Percentiles rank a stretch among this genome's conserved stretches.
phyloP scores from a whole-genome alignment of 1,284 basidiomycete genomes.

The Cryptococcus sp. region DNA sequence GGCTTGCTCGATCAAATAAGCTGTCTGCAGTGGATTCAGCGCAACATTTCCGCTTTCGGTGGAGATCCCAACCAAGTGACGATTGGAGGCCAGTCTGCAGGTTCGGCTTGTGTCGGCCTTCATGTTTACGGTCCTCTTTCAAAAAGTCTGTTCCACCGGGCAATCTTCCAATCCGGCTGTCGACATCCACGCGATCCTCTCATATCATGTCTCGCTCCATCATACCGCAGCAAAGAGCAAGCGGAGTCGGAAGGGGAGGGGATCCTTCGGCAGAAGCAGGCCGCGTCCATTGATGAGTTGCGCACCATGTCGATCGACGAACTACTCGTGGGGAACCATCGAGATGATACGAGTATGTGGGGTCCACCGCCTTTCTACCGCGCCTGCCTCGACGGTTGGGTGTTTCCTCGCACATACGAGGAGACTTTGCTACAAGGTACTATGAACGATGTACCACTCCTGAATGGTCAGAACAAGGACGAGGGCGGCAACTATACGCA shows the following conservation, averaged over 20 bases:
- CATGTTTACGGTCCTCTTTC: background rate
- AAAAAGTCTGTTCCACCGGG: background rate
- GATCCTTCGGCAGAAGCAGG: too few species aligned
- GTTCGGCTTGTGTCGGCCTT: constrained; percentile 50
- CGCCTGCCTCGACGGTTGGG: constrained; percentile 4
- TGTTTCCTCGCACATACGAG: constrained; percentile 3
- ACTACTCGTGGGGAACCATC: constrained; percentile 1
- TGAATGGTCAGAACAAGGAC: constrained; percentile 7
- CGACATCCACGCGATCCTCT: background rate
- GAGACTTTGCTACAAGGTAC: background rate
- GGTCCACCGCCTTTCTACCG: constrained; percentile 5
- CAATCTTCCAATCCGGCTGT: constrained; percentile 1
- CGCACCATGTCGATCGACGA: too few species aligned
- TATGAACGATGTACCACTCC: background rate
- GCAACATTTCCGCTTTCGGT: constrained; percentile 46
- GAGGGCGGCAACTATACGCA: constrained; percentile 5
- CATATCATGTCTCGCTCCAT: background rate
- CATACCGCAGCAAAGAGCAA: background rate
- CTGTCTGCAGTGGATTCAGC: constrained; percentile 45
- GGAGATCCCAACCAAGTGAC: constrained; percentile 48
- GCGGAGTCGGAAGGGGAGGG: background rate
- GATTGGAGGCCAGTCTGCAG: constrained; percentile 65
- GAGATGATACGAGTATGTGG: background rate
- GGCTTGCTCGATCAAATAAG: constrained; percentile 55
- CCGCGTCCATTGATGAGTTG: background rate